A percentile compares a stretch with the other conserved stretches of the same genome.
Evolutionary conservation across 441 rosid species (phyloP).

Genomic region (Arabidopsis hybrid): DNA sequence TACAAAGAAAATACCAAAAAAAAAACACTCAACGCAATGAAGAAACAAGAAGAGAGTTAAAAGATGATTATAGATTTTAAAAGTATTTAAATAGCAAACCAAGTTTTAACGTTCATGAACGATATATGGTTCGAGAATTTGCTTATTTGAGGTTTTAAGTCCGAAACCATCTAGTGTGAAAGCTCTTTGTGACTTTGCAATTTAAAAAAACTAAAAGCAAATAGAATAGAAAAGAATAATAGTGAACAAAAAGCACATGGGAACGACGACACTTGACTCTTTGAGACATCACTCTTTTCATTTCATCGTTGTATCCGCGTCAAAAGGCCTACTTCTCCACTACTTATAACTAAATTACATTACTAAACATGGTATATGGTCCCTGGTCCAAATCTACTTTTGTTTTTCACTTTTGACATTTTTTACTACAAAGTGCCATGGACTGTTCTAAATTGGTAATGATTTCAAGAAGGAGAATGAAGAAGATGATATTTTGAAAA

Average conservation of each 20-base stretch:
- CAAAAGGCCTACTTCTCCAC: constrained; percentile 34
- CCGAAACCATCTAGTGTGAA: not conserved
- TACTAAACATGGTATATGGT: constrained; percentile 31
- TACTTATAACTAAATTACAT: constrained; percentile 21
- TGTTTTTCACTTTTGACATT: constrained; percentile 27
- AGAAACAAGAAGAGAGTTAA: constrained; percentile 8
- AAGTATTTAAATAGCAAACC: not conserved
- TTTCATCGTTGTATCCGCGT: constrained; percentile 42
- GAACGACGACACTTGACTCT: constrained; percentile 38
- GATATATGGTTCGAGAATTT: not conserved
- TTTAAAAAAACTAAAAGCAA: not conserved
- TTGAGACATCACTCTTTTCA: constrained; percentile 36
- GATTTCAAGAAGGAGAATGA: constrained; percentile 33
- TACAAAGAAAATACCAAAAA: not conserved
- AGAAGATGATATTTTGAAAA: constrained; percentile 32
- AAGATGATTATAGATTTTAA: not conserved
- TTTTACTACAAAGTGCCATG: constrained; percentile 26
- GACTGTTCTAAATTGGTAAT: constrained; percentile 38
- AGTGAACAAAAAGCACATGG: constrained; percentile 38
- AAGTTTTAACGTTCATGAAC: not conserved
- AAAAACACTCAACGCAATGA: not conserved
- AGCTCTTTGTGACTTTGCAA: constrained; percentile 5
- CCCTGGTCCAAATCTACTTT: constrained; percentile 25
- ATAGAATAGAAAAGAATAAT: not conserved
- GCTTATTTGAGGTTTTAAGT: constrained; percentile 2